Evolutionary conservation across 2,329 filamentous ascomycete species (phyloP).

Genomic region (Pseudofabraea citricarpa): DNA sequence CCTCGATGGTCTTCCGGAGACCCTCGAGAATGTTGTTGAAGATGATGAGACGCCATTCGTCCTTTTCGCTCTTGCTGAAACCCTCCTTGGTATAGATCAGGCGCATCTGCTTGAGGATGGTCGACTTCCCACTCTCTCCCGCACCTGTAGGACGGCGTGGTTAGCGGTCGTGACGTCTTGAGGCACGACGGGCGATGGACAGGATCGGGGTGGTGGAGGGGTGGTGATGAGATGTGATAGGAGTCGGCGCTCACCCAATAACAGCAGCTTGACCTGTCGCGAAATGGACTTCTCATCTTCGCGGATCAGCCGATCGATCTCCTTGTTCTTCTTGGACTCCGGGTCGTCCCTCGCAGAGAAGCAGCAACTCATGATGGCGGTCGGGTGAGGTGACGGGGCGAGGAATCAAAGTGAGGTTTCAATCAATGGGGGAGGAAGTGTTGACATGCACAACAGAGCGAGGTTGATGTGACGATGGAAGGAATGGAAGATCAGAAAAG

Average conservation of each 20-base stretch:
- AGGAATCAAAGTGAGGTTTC: background rate
- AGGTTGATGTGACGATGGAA: too few relatives aligned
- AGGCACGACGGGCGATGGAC: background rate
- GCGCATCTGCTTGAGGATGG: slow-evolving; percentile 98
- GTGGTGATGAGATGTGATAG: slow-evolving; percentile 3
- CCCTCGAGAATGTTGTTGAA: slow-evolving; percentile 93
- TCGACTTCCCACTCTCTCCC: slow-evolving; percentile 93
- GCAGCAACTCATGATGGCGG: slow-evolving; percentile 47
- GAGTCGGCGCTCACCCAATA: slow-evolving; percentile 65
- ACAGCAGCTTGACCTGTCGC: slow-evolving; percentile 86
- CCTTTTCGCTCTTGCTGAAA: slow-evolving; percentile 82
- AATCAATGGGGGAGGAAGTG: background rate
- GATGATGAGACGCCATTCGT: slow-evolving; percentile 92
- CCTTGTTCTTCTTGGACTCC: slow-evolving; percentile 55
- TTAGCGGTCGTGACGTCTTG: slow-evolving; percentile 10
- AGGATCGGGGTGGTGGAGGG: too few relatives aligned
- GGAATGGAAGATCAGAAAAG: too few relatives aligned
- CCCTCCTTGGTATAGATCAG: slow-evolving; percentile 85
- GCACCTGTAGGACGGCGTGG: slow-evolving; percentile 58
- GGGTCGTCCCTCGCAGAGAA: slow-evolving; percentile 48
- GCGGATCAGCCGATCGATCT: slow-evolving; percentile 82
- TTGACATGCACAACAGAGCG: too few relatives aligned
- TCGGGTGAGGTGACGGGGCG: slow-evolving; percentile 5
- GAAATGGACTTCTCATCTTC: slow-evolving; percentile 83
- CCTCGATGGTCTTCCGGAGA: slow-evolving; percentile 83